phyloP scores from a whole-genome alignment of 139 green algal species.

The Nannochloris sp. region DNA sequence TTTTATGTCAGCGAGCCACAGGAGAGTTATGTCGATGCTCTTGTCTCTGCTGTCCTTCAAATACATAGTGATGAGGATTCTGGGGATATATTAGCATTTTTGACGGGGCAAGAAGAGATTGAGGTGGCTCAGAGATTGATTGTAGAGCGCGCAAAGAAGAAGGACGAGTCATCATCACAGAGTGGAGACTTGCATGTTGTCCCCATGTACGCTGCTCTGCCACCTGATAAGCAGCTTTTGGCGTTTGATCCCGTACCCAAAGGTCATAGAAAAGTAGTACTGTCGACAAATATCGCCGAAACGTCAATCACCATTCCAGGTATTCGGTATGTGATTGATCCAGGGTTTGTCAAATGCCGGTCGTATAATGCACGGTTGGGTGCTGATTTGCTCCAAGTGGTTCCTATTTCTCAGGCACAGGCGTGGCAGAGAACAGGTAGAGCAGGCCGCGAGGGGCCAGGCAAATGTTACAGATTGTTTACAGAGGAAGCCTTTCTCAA shows the following conservation, averaged over 20 bases:
- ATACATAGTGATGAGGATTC: constrained; percentile 58
- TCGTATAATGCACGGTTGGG: constrained; percentile 63
- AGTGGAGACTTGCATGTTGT: constrained; percentile 34
- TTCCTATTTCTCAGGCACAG: constrained; percentile 70
- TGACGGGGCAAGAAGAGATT: constrained; percentile 86
- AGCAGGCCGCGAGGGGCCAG: constrained; percentile 74
- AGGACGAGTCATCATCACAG: constrained; percentile 1
- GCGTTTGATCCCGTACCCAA: constrained; percentile 64
- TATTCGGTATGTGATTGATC: constrained; percentile 75
- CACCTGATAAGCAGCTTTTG: constrained; percentile 62
- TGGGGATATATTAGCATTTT: constrained; percentile 85
- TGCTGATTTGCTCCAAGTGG: constrained; percentile 70
- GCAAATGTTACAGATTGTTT: constrained; percentile 86
- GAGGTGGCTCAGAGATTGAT: constrained; percentile 64
- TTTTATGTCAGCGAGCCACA: constrained; percentile 62
- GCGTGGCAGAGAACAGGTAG: constrained; percentile 74
- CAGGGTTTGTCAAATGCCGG: constrained; percentile 72
- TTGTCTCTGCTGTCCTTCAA: constrained; percentile 65
- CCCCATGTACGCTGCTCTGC: constrained; percentile 74
- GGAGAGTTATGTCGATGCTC: constrained; percentile 87
- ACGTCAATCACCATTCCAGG: constrained; percentile 85
- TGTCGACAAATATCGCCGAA: constrained; percentile 92
- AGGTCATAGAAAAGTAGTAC: constrained; percentile 64
- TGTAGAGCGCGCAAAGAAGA: constrained; percentile 21
- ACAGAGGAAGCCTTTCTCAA: constrained; percentile 64